Evolutionary conservation across 2,329 filamentous ascomycete species (phyloP).

Genomic region (Rhynchosporium agropyri): DNA sequence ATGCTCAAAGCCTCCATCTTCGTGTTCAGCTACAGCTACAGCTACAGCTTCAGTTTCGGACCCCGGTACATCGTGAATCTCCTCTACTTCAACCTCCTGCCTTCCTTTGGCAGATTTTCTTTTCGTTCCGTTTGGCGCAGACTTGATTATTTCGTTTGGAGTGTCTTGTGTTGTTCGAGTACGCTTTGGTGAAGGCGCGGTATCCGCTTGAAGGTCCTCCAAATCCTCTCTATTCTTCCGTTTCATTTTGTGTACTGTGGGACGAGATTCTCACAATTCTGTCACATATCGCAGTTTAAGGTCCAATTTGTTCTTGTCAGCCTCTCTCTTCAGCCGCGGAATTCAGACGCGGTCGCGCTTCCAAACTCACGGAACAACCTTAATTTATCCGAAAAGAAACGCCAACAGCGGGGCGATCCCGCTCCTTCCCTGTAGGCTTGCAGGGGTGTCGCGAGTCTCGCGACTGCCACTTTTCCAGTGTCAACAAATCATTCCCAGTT

Average conservation of each 20-base stretch:
- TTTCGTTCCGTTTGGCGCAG: background rate
- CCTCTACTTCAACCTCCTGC: background rate
- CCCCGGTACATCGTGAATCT: background rate
- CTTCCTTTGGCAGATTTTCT: background rate
- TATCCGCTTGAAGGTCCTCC: background rate
- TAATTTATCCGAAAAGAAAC: slow-evolving; percentile 27
- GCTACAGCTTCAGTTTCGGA: background rate
- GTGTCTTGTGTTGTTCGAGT: slow-evolving; percentile 20
- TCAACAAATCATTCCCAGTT: slow-evolving; percentile 32
- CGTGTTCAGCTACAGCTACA: background rate
- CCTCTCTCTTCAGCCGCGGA: background rate
- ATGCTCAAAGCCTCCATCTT: slow-evolving; percentile 2
- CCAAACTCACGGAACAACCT: slow-evolving; percentile 15
- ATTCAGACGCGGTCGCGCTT: slow-evolving; percentile 9
- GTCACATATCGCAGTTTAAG: too few relatives aligned
- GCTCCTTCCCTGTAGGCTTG: slow-evolving; percentile 23
- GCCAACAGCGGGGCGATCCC: slow-evolving; percentile 29
- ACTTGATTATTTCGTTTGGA: background rate
- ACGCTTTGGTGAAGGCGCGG: slow-evolving; percentile 26
- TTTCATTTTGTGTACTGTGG: slow-evolving; percentile 27
- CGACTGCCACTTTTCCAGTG: slow-evolving; percentile 26
- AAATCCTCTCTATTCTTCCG: slow-evolving; percentile 25
- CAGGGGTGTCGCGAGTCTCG: slow-evolving; percentile 30
- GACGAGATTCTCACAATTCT: background rate
- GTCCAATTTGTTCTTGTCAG: too few relatives aligned